Base-by-base conservation (phyloP, 2,329 filamentous ascomycete species). In the Coniochaeta pulveracea region DNA sequence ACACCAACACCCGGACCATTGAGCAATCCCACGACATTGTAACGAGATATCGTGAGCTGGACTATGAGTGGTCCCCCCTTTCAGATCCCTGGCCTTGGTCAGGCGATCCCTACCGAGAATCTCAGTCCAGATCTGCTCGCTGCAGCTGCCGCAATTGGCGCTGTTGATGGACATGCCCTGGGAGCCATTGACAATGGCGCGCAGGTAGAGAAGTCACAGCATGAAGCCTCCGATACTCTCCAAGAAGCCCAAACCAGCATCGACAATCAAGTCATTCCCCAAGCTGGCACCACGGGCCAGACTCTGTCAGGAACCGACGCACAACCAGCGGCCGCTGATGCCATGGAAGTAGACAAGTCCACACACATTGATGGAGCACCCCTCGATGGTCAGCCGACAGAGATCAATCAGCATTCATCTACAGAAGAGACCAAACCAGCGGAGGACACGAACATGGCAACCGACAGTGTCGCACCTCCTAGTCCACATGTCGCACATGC, bases 401-500 rank as follows among this genome's bases (percentile, higher is more conserved):
- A 17, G 29, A 18, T 19, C 15, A 25, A 18, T 24, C 9, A 25
- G 14, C 4, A 25, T 23, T 24, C 16, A 25, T 10, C 18, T 23
- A 5, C 16, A 11, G 31, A 9, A 24, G 19, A 32, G 23, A 10
- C 26, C 32, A 15, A 37, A n/a, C n/a, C n/a, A 5, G 19, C 15
- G 6, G 22, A 26, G 5, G 31, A 35, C 18, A 19, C 16, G 10
- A 21, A 34, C 16, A 36, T 34, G 26, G 28, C 23, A 22, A 21
- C 28, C 24, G 23, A 18, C 26, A 26, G 26, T 11, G 37, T 36
- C 10, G 31, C 38, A 10, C 34, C 32, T 6, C 37, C 40, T 52
- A 61, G 19, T 30, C 59, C 33, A 57, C 61, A 60, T 4, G 47
- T 66, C 2, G 63, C 59, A 4, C 45, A 53, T 18, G 61, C 61